Evolutionary conservation across 2,329 filamentous ascomycete species (phyloP).

Genomic region (Penicillium frequentans): DNA sequence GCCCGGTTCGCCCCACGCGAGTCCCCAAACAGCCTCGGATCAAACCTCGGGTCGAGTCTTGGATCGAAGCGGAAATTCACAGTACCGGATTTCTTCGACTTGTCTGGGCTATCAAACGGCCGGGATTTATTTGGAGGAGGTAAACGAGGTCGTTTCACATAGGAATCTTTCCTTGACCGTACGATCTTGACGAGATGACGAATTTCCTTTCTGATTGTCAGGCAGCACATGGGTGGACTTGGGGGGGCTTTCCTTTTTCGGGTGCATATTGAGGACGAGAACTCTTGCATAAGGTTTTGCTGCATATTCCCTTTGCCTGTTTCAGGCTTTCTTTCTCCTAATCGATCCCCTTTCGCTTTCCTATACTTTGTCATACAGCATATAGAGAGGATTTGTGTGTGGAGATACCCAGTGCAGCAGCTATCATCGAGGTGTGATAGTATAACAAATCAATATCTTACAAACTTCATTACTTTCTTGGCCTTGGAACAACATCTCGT

Average conservation of each 20-base stretch:
- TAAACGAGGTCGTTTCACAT: constrained; percentile 50
- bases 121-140: constrained; percentile 47
- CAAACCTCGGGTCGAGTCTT: constrained; percentile 34
- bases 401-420: constrained; percentile 38
- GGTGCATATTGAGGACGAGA: constrained; percentile 34
- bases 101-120: constrained; percentile 46
- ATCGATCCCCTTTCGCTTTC: constrained; percentile 7
- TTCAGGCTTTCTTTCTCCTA: constrained; percentile 4
- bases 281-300: constrained; percentile 30
- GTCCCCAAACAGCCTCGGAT: constrained; percentile 41
- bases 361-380: constrained; percentile 26
- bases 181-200: constrained; percentile 34
- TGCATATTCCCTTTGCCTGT: constrained; percentile 13
- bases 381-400: constrained; percentile 38
- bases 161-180: constrained; percentile 13
- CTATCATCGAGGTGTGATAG: constrained; percentile 24
- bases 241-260: constrained; percentile 22
- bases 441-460: constrained; percentile 24
- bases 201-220: constrained; percentile 35
- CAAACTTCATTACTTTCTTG: constrained; percentile 7
- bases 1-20: constrained; percentile 40
- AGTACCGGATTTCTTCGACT: constrained; percentile 51
- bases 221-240: constrained; percentile 29
- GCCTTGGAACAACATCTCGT: background rate
- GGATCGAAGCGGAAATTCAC: constrained; percentile 51